Conservation (phyloP, 73 alveolate species). For the Tetrahymena elliotti region DNA sequence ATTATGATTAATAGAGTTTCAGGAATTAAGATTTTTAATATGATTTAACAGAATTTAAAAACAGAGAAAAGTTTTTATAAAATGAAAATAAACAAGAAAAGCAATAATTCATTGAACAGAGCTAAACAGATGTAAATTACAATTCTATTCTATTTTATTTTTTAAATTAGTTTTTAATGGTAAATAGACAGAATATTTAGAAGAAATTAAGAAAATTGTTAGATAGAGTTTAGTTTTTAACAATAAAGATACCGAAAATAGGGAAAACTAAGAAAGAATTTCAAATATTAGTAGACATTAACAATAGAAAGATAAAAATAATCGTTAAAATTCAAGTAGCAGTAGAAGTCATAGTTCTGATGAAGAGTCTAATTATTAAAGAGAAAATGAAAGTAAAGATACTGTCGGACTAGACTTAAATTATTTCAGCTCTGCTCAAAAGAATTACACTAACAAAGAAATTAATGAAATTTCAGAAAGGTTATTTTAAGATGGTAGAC, state of each 20-base stretch:
- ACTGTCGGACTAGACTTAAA: neutral
- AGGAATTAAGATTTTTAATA: neutral
- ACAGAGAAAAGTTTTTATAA: neutral
- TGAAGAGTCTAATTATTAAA: neutral
- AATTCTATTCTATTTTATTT: neutral
- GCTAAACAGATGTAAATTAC: neutral
- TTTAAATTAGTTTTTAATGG: neutral
- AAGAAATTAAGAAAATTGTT: neutral
- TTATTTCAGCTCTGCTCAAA: neutral
- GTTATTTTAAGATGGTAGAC: neutral
- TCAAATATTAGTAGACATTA: neutral
- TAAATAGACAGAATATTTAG: neutral
- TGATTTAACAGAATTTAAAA: neutral
- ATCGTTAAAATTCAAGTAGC: neutral
- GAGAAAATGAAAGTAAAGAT: neutral
- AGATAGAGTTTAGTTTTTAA: neutral
- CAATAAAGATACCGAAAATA: neutral
- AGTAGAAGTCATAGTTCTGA: neutral
- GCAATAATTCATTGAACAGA: neutral
- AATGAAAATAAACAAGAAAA: neutral
- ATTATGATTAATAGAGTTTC: neutral
- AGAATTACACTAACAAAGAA: neutral
- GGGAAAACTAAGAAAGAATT: neutral
- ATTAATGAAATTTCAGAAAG: neutral
- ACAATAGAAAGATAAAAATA: no score